Percentiles rank a stretch among this genome's conserved stretches.
Evolutionary conservation across 2,329 filamentous ascomycete species (phyloP).

Genomic region (Verticillium alfalfae): DNA sequence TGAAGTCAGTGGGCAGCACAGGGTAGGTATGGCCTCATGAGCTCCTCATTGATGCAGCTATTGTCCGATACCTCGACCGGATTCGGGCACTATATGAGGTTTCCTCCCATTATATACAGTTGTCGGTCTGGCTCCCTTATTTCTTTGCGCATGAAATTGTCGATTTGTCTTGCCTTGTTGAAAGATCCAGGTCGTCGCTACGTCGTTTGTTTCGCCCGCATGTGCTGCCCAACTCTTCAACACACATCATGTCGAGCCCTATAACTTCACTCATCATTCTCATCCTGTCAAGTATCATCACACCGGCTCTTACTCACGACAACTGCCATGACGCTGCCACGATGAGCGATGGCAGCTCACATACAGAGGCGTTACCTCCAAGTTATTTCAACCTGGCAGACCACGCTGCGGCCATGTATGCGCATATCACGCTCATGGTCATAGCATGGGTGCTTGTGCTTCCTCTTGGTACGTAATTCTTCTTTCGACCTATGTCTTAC

Average conservation of each 20-base stretch:
- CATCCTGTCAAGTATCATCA: conserved; percentile 1
- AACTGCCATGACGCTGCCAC: conserved; percentile 10
- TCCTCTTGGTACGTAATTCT: conserved; percentile 57
- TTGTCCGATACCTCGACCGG: background rate
- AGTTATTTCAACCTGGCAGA: conserved; percentile 56
- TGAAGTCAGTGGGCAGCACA: background rate
- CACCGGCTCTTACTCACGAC: conserved; percentile 6
- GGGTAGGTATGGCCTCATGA: background rate
- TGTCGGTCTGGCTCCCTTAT: background rate
- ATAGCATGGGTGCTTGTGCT: conserved; percentile 68
- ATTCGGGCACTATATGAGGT: background rate
- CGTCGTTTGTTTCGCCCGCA: too few species aligned
- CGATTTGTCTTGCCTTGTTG: background rate
- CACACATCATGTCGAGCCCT: background rate
- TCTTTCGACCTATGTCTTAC: too few species aligned
- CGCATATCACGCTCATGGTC: conserved; percentile 67
- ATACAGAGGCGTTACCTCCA: conserved; percentile 19
- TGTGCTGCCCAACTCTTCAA: too few species aligned
- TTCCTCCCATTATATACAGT: background rate
- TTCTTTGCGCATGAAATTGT: background rate
- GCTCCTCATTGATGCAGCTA: background rate
- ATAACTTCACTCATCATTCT: background rate
- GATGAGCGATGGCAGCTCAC: conserved; percentile 9
- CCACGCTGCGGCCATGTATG: conserved; percentile 53
- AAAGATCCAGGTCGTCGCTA: background rate